Base-by-base conservation (phyloP, 2,329 filamentous ascomycete species). In the Blastomyces gilchristii region DNA sequence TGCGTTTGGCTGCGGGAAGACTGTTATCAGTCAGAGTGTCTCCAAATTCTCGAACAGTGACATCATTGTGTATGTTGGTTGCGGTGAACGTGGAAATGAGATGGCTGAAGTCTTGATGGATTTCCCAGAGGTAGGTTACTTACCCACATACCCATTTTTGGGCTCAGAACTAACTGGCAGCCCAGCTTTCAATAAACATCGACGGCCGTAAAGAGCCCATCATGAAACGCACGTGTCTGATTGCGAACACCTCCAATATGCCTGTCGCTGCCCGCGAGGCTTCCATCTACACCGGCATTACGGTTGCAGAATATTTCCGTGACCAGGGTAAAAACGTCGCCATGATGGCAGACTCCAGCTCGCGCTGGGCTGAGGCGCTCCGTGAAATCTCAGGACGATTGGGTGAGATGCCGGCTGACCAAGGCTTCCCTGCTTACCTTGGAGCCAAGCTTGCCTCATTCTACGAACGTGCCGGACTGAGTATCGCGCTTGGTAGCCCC, bases 81-180 rank as follows among this genome's bases (percentile, higher is more conserved):
- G 83, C 69, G 90, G 92, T 70, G 94, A 99, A 80, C 89, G 94
- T 71, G 94, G 94, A 69, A 99, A 99, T 75, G 94, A 99, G 80
- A 99, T 99, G 94, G 94, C 94, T 67, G 94, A 99, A 84, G 94
- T 99, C 70, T 84, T 99, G 84, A 97, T 97, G 89, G 94, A 99
- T 79, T 99, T 99, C 83, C 94, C 94, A 64, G 92, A 97, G 74
- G 83, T 84, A 73, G 64, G 41, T 12, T 25, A 37, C 9, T 18
- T 37, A 22, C 3, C 41, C 12, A 53, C 39, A 3, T 7, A 22
- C 9, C 31, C 28, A 37, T 16, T 18, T 47, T 18, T 22, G 41
- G 49, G 37, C 54, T 62, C 39, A 3, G 31, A 9, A 25, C 47
- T 52, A 54, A 54, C 45, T 54, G 3, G 39, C 11, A 12, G 2